A percentile compares a stretch with the other conserved stretches of the same genome.
Conservation (phyloP, 768 basidiomycete genomes). For the Suillus spraguei region DNA sequence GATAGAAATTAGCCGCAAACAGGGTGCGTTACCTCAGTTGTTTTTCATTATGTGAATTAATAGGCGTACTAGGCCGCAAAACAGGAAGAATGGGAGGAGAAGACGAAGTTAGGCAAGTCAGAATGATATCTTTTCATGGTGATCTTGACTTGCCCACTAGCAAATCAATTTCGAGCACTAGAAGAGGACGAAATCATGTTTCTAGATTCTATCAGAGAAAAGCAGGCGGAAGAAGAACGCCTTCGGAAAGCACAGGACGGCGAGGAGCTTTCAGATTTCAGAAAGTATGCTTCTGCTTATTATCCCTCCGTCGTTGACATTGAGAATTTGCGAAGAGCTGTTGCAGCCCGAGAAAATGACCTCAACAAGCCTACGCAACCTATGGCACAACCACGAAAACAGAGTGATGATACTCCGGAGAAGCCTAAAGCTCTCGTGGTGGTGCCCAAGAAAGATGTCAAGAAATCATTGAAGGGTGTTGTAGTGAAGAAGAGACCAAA, state of each 20-base stretch:
- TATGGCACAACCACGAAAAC: conserved; percentile 38
- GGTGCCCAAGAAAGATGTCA: conserved; percentile 61
- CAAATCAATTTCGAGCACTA: conserved; percentile 86
- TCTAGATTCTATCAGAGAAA: conserved; percentile 79
- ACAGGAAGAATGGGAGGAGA: conserved; percentile 94
- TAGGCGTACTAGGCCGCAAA: conserved; percentile 66
- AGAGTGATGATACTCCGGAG: conserved; percentile 23
- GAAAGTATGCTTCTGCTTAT: conserved; percentile 54
- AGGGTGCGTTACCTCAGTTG: conserved; percentile 50
- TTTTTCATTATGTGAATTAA: conserved; percentile 1
- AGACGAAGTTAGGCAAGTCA: conserved; percentile 65
- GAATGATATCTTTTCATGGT: conserved; percentile 5
- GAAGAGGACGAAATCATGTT: conserved; percentile 93
- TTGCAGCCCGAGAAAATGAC: conserved; percentile 66
- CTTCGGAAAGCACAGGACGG: conserved; percentile 74
- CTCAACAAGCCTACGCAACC: conserved; percentile 41
- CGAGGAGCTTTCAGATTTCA: conserved; percentile 77
- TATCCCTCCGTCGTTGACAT: conserved; percentile 5
- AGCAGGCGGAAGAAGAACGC: conserved; percentile 75
- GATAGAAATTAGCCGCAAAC: conserved; percentile 87
- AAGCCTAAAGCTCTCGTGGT: conserved; percentile 34
- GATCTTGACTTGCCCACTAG: conserved; percentile 38
- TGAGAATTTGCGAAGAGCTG: conserved; percentile 47
- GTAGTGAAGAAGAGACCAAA: conserved; percentile 79
- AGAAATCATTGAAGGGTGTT: conserved; percentile 75